These are phyloP conservation scores for Sarcodon aspratus DNA, from an alignment of 768 basidiomycete genomes.

Conservation along the genomic window DNA sequence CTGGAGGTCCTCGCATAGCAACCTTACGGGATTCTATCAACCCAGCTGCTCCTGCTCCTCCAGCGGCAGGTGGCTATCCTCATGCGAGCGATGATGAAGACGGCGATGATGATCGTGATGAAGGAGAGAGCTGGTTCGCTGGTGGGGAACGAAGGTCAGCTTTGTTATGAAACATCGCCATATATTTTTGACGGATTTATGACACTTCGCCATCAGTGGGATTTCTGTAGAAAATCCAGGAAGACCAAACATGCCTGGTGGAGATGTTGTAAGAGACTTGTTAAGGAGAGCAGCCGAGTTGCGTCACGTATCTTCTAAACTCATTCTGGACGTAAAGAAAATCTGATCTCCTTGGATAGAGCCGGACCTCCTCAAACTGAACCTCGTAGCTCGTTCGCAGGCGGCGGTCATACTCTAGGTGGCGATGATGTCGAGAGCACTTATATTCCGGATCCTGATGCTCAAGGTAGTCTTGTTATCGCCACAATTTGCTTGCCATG, in stretches of 20 bases:
- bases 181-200: neutral
- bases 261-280: slow-evolving; percentile 56
- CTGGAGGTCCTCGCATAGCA: slow-evolving; percentile 13
- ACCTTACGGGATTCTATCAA: slow-evolving; percentile 14
- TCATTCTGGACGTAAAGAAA: neutral
- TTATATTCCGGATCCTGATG: slow-evolving; percentile 65
- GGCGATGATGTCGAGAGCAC: slow-evolving; percentile 79
- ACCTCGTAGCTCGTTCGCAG: slow-evolving; percentile 34
- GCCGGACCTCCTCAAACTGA: slow-evolving; percentile 20
- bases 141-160: slow-evolving; percentile 88
- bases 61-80: slow-evolving; percentile 11
- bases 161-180: neutral
- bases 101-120: slow-evolving; percentile 33
- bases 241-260: slow-evolving; percentile 32
- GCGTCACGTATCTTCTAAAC: slow-evolving; percentile 16
- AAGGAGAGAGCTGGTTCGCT: slow-evolving; percentile 71
- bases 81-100: slow-evolving; percentile 42
- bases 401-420: slow-evolving; percentile 77
- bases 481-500: neutral
- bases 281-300: slow-evolving; percentile 76
- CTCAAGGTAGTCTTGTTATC: slow-evolving; percentile 8
- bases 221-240: slow-evolving; percentile 79
- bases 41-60: slow-evolving; percentile 6
- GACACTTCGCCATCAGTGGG: slow-evolving; percentile 39
- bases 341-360: slow-evolving; percentile 13